Conservation (phyloP, 192 early-diverging fungal species). For the Oehlia diaphana region DNA sequence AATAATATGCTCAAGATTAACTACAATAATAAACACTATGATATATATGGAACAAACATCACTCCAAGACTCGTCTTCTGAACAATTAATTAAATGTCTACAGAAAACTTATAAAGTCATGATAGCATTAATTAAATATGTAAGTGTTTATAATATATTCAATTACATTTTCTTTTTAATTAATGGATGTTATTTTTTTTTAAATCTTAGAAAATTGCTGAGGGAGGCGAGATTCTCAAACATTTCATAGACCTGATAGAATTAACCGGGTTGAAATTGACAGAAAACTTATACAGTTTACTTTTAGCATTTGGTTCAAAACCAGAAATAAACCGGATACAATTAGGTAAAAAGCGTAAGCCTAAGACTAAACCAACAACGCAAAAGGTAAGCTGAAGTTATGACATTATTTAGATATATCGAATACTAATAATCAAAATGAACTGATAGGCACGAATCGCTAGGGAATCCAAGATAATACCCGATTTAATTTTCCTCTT, state of each 20-base stretch:
- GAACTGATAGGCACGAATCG: constrained; percentile 50
- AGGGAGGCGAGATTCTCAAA: background rate
- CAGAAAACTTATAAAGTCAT: constrained; percentile 51
- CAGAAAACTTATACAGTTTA: constrained; percentile 55
- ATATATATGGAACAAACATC: constrained; percentile 44
- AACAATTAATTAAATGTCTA: constrained; percentile 50
- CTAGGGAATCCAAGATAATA: constrained; percentile 72
- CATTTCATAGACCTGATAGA: constrained; percentile 47
- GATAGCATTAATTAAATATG: constrained; percentile 46
- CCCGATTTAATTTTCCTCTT: constrained; percentile 71
- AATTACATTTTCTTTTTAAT: background rate
- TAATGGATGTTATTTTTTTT: background rate
- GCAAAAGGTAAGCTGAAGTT: constrained; percentile 33
- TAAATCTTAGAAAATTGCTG: constrained; percentile 14
- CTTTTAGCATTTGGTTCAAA: constrained; percentile 38
- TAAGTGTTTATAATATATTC: constrained; percentile 9
- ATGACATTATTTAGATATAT: background rate
- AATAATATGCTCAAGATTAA: constrained; percentile 41
- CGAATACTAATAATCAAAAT: background rate
- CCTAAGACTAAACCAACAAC: constrained; percentile 31
- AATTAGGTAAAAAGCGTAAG: constrained; percentile 29
- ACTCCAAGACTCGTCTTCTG: constrained; percentile 42
- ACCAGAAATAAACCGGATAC: constrained; percentile 24
- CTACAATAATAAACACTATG: constrained; percentile 39
- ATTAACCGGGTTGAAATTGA: constrained; percentile 45